Percentiles rank a stretch among this genome's conserved stretches.
Evolutionary conservation across 192 early-diverging fungal genomes (phyloP).

Genomic region (Linnemannia hyalina): DNA sequence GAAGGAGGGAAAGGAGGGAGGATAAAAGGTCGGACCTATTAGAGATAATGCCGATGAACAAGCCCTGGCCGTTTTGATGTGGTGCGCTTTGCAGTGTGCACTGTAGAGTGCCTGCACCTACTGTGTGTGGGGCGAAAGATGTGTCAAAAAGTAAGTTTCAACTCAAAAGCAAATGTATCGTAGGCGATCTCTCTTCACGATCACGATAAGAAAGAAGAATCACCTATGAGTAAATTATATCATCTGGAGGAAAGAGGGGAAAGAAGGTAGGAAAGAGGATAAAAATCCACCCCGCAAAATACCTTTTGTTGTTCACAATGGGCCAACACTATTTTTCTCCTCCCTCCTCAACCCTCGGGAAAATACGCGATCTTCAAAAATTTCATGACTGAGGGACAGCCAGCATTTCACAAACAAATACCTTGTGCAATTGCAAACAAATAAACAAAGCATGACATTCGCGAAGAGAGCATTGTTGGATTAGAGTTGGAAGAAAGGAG

Average conservation of each 20-base stretch:
- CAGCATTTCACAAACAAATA: neutral
- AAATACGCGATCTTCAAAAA: neutral
- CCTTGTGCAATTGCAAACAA: neutral
- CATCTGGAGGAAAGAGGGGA: neutral
- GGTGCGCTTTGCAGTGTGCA: neutral
- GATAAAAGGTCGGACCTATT: conserved; percentile 1
- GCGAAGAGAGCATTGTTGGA: neutral
- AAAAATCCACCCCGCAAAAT: neutral
- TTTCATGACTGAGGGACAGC: neutral
- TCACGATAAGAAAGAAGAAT: too few species aligned
- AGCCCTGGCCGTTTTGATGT: neutral
- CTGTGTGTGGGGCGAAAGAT: too few species aligned
- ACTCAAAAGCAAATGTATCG: too few species aligned
- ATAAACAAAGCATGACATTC: neutral
- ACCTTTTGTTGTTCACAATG: conserved; percentile 2
- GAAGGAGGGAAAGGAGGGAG: neutral
- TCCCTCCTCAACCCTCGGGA: neutral
- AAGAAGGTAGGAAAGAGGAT: neutral
- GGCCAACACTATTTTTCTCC: neutral
- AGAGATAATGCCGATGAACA: neutral
- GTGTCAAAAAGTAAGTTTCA: too few species aligned
- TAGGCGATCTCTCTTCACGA: too few species aligned
- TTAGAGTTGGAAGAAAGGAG: neutral
- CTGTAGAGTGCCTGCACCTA: too few species aligned
- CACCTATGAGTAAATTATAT: neutral